Percentiles rank a stretch among this genome's conserved stretches.
Conservation (phyloP, 2,329 filamentous ascomycete species). For the Pseudopyrenochaeta lycopersici region DNA sequence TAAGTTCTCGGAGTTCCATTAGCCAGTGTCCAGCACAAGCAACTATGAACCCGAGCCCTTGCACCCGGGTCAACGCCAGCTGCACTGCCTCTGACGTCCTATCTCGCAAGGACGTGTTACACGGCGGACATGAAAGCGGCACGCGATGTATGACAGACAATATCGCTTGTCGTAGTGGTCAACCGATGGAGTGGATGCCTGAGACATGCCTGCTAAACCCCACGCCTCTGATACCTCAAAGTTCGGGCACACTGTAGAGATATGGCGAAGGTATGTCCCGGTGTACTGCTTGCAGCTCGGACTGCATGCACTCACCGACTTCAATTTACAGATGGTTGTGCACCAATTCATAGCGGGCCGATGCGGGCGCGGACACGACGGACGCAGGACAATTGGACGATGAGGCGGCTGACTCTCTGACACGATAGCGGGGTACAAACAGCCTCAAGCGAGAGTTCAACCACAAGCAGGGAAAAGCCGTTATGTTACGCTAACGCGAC, state of each 20-base stretch:
- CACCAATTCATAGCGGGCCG: conserved; percentile 17
- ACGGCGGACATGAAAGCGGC: conserved; percentile 8
- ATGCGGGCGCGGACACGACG: conserved; percentile 9
- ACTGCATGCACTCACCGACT: neutral
- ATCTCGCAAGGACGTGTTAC: conserved; percentile 6
- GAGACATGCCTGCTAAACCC: neutral
- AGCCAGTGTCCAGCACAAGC: neutral
- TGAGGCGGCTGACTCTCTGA: conserved; percentile 20
- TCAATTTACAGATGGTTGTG: conserved; percentile 2
- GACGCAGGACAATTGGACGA: neutral
- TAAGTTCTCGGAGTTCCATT: conserved; percentile 3
- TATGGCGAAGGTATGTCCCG: neutral
- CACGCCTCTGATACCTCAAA: neutral
- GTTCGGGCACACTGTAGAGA: neutral
- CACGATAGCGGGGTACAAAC: conserved; percentile 24
- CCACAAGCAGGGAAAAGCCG: conserved; percentile 27
- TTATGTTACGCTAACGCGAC: conserved; percentile 24
- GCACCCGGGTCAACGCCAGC: conserved; percentile 21
- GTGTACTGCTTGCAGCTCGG: neutral
- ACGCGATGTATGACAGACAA: conserved; percentile 4
- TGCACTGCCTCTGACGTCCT: conserved; percentile 14
- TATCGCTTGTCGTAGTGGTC: neutral
- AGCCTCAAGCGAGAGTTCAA: conserved; percentile 13
- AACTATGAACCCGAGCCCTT: conserved; percentile 25
- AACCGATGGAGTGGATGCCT: neutral